Conservation (phyloP, 257 asterid species). For the Anisodus acutangulus region DNA sequence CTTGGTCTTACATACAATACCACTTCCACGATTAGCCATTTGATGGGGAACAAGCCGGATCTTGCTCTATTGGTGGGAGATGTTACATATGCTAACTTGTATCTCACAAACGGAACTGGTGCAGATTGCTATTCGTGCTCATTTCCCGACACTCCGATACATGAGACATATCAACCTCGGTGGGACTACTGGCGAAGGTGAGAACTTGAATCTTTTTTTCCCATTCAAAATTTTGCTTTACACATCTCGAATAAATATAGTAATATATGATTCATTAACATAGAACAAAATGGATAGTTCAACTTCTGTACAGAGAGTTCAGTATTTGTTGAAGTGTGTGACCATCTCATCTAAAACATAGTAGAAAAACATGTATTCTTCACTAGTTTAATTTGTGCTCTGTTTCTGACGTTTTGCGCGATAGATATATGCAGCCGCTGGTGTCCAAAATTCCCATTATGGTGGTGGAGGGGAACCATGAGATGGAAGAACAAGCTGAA, state of each 20-base stretch:
- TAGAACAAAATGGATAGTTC: neutral
- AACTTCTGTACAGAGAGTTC: neutral
- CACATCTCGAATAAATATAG: neutral
- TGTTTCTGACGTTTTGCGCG: neutral
- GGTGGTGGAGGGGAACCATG: constrained; percentile 98
- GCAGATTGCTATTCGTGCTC: constrained; percentile 93
- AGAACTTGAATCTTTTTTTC: neutral
- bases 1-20: constrained; percentile 95
- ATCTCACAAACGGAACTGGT: constrained; percentile 89
- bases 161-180: constrained; percentile 97
- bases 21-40: constrained; percentile 75
- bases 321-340: too few relatives aligned
- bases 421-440: constrained; percentile 86
- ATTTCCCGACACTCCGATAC: constrained; percentile 78
- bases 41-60: constrained; percentile 70
- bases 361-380: neutral
- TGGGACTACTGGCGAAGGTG: constrained; percentile 99
- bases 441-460: constrained; percentile 81
- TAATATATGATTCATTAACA: too few relatives aligned
- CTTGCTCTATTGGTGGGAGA: constrained; percentile 84
- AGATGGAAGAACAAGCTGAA: constrained; percentile 78
- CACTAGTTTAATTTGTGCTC: neutral
- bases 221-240: neutral
- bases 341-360: too few relatives aligned
- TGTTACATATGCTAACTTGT: constrained; percentile 82